These are phyloP conservation scores for Trichophaea hybrida DNA, from an alignment of 2,329 filamentous ascomycete species.

Conservation along the genomic window DNA sequence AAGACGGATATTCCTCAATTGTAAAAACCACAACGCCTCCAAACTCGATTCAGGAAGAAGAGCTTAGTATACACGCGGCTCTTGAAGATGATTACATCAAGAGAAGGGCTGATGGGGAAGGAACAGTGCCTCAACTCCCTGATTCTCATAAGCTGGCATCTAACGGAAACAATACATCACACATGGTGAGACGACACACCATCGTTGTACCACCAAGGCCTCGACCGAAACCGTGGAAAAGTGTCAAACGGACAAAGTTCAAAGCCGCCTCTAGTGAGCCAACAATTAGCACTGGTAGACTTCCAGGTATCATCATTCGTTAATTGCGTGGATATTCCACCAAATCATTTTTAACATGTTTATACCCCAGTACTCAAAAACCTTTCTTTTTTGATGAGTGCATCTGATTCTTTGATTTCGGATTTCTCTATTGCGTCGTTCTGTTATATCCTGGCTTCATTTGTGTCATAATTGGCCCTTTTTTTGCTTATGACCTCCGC, in stretches of 20 bases:
- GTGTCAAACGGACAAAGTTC: background rate
- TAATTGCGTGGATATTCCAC: too few relatives aligned
- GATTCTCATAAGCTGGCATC: background rate
- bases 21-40: background rate
- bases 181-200: conserved; percentile 1
- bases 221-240: background rate
- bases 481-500: too few relatives aligned
- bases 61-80: conserved; percentile 2
- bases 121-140: background rate
- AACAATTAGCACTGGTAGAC: background rate
- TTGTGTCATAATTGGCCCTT: too few relatives aligned
- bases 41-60: conserved; percentile 4
- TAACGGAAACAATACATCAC: background rate
- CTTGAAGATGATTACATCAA: conserved; percentile 1
- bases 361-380: too few relatives aligned
- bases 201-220: background rate
- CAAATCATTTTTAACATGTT: too few relatives aligned
- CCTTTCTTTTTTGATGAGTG: too few relatives aligned
- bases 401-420: too few relatives aligned
- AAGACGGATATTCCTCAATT: background rate
- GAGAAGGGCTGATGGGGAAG: background rate
- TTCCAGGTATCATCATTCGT: too few relatives aligned
- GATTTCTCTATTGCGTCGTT: too few relatives aligned
- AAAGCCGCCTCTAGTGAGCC: background rate
- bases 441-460: too few relatives aligned